Evolutionary conservation across 805 yeast species (phyloP), one percentile per base, ranked within the genome.

Genomic region (Isabelozyma pseudorhagii): DNA sequence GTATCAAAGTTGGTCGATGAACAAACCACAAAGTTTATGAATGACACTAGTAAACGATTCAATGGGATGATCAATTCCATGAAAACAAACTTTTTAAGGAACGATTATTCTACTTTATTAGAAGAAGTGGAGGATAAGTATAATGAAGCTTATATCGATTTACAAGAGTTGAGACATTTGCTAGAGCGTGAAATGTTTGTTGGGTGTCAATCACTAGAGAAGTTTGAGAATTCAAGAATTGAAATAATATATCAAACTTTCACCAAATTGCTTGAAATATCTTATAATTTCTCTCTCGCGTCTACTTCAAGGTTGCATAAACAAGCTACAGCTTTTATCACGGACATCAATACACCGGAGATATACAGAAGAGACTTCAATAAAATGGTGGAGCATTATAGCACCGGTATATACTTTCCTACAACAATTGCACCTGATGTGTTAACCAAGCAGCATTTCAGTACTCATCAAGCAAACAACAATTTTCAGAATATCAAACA

Each of bases 321-420:
- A 9, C 58, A 64, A 45, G 63, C 72, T 0, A 48, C 57, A 2
- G 53, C 53, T 3, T 56, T 68, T 41, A 52, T 65, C 7, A 49
- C 51, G 3, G 48, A 54, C 3, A 50, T 59, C 14, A 62, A 61
- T 46, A 52, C 54, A 13, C 51, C 61, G 8, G 56, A 57, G 13
- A 50, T 64, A 42, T 59, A 59, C 39, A 46, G 48, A 5, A 50
- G 46, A 3, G 77, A 71, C 36, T 64, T 67, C 36, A 47, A 59
- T 6, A 53, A 54, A 13, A 49, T 66, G 21, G 17, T 70, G 4
- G 54, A 53, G 1, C 47, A 55, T 13, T 71, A 62, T 50, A 58
- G 67, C 47, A 63, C 75, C 6, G 79, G 79, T 1, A 64, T 74
- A 6, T 74, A 69, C 52, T 67, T 68, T 31, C 76, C 79, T 1